A percentile compares a stretch with the other conserved stretches of the same genome.
Conservation (phyloP, 2,329 filamentous ascomycete species). For the Aspergillus unguis region DNA sequence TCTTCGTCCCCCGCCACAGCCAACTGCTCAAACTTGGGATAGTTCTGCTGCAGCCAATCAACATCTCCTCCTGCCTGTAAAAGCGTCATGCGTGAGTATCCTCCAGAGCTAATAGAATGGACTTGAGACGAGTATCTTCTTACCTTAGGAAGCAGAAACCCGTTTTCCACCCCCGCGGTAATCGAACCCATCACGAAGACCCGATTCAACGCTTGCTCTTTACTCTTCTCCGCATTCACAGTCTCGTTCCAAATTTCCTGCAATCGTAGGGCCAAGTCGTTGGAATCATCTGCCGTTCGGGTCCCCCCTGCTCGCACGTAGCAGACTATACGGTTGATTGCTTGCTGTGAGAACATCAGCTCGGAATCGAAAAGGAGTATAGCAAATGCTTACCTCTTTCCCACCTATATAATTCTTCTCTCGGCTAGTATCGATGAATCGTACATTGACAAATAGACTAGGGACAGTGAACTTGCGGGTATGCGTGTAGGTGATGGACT, state of each 20-base stretch:
- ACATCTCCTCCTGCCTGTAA: not conserved
- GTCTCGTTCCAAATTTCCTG: not conserved
- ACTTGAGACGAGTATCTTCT: not conserved
- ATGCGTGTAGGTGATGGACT: not conserved
- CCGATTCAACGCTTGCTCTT: not conserved
- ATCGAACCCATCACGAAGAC: not conserved
- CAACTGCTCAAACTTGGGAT: not conserved
- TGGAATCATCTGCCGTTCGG: not conserved
- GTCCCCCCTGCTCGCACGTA: not conserved
- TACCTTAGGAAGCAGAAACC: not conserved
- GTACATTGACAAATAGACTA: not conserved
- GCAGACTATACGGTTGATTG: not conserved
- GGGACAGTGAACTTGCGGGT: not conserved
- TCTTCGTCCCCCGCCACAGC: not conserved
- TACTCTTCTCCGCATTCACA: not conserved
- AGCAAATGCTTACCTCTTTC: not conserved
- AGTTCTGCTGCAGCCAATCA: not conserved
- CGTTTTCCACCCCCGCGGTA: not conserved
- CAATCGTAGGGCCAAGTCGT: not conserved
- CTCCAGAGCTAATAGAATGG: not conserved
- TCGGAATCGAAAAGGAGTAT: not conserved
- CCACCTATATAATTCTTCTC: not conserved
- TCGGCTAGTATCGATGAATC: not conserved
- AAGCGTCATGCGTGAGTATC: not conserved
- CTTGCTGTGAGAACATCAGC: not conserved